phyloP scores from a whole-genome alignment of 768 basidiomycete species.

The Fomitopsis serialis region DNA sequence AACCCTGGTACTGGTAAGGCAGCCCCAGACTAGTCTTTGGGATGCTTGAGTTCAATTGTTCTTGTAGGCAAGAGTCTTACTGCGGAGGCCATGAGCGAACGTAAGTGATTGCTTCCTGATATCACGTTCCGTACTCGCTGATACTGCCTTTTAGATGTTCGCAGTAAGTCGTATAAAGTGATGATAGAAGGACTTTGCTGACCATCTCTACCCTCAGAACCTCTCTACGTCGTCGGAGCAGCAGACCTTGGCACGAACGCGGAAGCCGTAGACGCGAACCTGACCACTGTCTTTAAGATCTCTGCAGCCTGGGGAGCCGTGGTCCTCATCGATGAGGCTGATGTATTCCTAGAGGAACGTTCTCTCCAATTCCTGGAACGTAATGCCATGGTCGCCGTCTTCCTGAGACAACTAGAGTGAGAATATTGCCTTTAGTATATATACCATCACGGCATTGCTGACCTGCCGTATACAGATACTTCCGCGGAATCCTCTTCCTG shows the following conservation, averaged over 20 bases:
- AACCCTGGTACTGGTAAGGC: slow-evolving; percentile 24
- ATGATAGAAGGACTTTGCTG: background rate
- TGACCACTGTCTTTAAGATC: slow-evolving; percentile 27
- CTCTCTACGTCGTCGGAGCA: slow-evolving; percentile 30
- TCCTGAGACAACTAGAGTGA: too few relatives aligned
- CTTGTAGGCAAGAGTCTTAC: too few relatives aligned
- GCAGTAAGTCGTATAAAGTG: too few relatives aligned
- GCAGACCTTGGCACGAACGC: slow-evolving; percentile 31
- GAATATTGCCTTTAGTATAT: background rate
- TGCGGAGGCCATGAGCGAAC: too few relatives aligned
- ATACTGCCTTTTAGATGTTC: too few relatives aligned
- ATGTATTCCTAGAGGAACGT: slow-evolving; percentile 69
- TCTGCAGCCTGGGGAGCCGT: slow-evolving; percentile 29
- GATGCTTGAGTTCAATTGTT: too few relatives aligned
- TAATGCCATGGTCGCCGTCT: slow-evolving; percentile 71
- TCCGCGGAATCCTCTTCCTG: slow-evolving; percentile 33
- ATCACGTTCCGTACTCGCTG: too few relatives aligned
- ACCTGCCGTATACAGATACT: slow-evolving; percentile 13
- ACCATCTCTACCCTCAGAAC: slow-evolving; percentile 15
- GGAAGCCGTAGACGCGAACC: slow-evolving; percentile 21
- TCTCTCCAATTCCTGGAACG: slow-evolving; percentile 58
- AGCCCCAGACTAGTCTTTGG: too few relatives aligned
- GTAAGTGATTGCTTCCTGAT: too few relatives aligned
- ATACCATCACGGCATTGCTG: background rate
- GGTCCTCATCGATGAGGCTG: slow-evolving; percentile 39